Evolutionary conservation across 2,329 filamentous ascomycete species (phyloP).

Genomic region (Ophiostoma novo-ulmi): DNA sequence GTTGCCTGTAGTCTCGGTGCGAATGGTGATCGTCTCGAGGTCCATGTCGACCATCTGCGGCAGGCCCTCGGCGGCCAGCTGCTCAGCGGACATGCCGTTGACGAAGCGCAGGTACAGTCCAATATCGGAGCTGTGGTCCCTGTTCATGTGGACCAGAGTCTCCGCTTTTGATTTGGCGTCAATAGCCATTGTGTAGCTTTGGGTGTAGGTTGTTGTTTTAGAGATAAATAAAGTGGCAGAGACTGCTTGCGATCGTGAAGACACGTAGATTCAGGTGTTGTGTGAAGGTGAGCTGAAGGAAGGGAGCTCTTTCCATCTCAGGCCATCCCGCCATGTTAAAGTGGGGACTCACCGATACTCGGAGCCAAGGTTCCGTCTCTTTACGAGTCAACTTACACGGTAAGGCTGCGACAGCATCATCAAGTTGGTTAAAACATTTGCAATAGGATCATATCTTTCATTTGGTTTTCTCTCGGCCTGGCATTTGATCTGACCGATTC

Average conservation of each 20-base stretch:
- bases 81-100: constrained; percentile 46
- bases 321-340: not conserved
- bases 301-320: not conserved
- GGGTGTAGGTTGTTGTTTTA: not conserved
- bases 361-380: not conserved
- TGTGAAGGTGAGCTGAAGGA: not conserved
- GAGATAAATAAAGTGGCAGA: too few relatives aligned
- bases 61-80: constrained; percentile 28
- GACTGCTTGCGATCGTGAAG: not conserved
- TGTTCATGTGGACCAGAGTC: constrained; percentile 79
- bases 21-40: constrained; percentile 57
- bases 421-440: too few relatives aligned
- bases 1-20: constrained; percentile 43
- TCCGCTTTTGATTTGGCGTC: constrained; percentile 30
- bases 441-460: too few relatives aligned
- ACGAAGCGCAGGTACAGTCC: constrained; percentile 73
- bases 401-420: not conserved
- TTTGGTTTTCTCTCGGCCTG: too few relatives aligned
- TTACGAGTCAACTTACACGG: not conserved
- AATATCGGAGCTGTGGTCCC: constrained; percentile 70
- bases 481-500: too few relatives aligned
- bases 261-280: too few relatives aligned
- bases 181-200: constrained; percentile 19
- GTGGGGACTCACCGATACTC: not conserved
- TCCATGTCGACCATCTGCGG: constrained; percentile 62